Conservation (phyloP, 2,329 filamentous ascomycete species). For the Fusarium compactum region DNA sequence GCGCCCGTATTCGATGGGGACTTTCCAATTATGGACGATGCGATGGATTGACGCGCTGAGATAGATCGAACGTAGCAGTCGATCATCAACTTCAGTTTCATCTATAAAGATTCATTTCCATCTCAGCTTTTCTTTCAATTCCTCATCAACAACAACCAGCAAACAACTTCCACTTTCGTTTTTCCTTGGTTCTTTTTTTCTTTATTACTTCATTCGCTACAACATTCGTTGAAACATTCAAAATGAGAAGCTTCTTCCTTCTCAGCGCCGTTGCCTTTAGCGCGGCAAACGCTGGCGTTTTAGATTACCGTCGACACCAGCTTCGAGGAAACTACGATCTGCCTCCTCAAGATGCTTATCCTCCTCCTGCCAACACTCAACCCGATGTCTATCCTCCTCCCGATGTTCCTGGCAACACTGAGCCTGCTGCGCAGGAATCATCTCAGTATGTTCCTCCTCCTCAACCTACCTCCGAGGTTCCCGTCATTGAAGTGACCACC, state of each 20-base stretch:
- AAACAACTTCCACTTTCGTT: slow-evolving; percentile 28
- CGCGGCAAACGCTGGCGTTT: slow-evolving; percentile 31
- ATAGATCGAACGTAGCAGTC: neutral
- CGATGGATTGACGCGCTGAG: slow-evolving; percentile 8
- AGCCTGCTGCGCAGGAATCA: slow-evolving; percentile 15
- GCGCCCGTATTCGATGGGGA: slow-evolving; percentile 29
- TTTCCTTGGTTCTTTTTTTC: neutral
- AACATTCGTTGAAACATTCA: slow-evolving; percentile 28
- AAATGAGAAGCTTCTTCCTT: slow-evolving; percentile 35
- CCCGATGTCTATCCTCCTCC: slow-evolving; percentile 1
- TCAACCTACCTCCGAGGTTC: slow-evolving; percentile 2
- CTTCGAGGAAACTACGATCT: slow-evolving; percentile 13
- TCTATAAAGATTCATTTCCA: slow-evolving; percentile 26
- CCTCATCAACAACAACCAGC: slow-evolving; percentile 4
- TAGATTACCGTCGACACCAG: slow-evolving; percentile 18
- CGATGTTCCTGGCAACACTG: neutral
- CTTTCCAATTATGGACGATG: slow-evolving; percentile 18
- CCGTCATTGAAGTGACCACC: slow-evolving; percentile 1
- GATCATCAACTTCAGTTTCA: neutral
- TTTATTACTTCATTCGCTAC: slow-evolving; percentile 22
- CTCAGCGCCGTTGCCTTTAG: slow-evolving; percentile 27
- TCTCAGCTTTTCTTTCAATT: slow-evolving; percentile 8
- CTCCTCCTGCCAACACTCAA: neutral
- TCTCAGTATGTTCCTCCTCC: slow-evolving; percentile 19
- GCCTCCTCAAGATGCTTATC: slow-evolving; percentile 1